These are phyloP conservation scores for Pseudogymnoascus sp. DNA, from an alignment of 2,329 filamentous ascomycete genomes.

Conservation along the genomic window DNA sequence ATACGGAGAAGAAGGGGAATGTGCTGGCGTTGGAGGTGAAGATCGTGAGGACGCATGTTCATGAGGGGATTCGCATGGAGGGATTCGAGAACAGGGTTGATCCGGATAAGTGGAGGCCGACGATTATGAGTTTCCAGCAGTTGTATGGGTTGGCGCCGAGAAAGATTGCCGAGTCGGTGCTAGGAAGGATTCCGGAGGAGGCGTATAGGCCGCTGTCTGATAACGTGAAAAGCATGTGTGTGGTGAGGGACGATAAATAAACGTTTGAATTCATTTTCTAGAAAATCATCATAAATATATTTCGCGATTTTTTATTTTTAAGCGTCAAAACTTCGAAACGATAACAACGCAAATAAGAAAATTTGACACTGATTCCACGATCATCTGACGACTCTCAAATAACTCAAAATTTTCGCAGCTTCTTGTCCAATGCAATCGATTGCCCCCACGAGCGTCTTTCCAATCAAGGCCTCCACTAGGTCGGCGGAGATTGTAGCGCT, in stretches of 20 bases:
- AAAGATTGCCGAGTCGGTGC: slow-evolving; percentile 20
- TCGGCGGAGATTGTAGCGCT: slow-evolving; percentile 12
- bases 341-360: too few relatives aligned
- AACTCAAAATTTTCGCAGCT: not conserved
- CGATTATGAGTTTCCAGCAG: slow-evolving; percentile 40
- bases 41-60: slow-evolving; percentile 31
- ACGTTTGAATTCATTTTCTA: not conserved
- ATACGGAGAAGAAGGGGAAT: slow-evolving; percentile 26
- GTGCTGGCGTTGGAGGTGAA: slow-evolving; percentile 31
- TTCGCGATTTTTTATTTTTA: not conserved
- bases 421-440: slow-evolving; percentile 24
- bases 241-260: not conserved
- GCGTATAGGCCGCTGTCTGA: slow-evolving; percentile 22
- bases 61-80: slow-evolving; percentile 28
- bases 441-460: slow-evolving; percentile 25
- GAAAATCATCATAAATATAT: not conserved
- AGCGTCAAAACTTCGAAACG: too few relatives aligned
- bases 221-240: not conserved
- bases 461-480: slow-evolving; percentile 17
- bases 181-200: slow-evolving; percentile 29
- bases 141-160: slow-evolving; percentile 33
- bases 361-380: not conserved
- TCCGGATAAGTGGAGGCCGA: slow-evolving; percentile 36
- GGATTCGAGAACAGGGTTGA: slow-evolving; percentile 35
- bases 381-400: not conserved